Evolutionary conservation across 148 eudicot species (phyloP).

Genomic region (Fagopyrum tataricum): DNA sequence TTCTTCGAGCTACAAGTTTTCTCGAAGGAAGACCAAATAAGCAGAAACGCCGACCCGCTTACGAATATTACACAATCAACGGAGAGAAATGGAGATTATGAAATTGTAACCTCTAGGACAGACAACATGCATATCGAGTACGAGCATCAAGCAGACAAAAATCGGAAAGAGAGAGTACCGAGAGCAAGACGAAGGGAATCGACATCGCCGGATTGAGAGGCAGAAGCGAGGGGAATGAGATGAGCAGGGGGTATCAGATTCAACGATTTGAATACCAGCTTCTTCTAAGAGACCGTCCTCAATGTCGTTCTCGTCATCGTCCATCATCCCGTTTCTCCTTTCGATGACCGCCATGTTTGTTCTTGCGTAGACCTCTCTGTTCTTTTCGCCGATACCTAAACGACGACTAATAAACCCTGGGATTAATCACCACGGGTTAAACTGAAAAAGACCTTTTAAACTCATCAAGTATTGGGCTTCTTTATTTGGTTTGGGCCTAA

Average conservation of each 20-base stretch:
- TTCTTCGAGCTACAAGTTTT: too few relatives aligned
- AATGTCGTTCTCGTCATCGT: slow-evolving; percentile 50
- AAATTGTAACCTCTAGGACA: not conserved
- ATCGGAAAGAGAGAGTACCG: slow-evolving; percentile 23
- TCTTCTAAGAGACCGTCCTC: slow-evolving; percentile 43
- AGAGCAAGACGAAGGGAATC: slow-evolving; percentile 61
- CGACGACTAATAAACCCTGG: not conserved
- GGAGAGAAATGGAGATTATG: not conserved
- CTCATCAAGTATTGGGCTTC: not conserved
- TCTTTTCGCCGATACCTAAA: slow-evolving; percentile 1
- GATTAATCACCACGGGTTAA: not conserved
- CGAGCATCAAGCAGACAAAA: not conserved
- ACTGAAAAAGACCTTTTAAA: not conserved
- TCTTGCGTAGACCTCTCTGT: not conserved
- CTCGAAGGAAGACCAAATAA: too few relatives aligned
- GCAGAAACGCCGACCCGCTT: too few relatives aligned
- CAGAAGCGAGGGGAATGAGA: slow-evolving; percentile 53
- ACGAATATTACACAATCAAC: too few relatives aligned
- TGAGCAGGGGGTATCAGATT: slow-evolving; percentile 53
- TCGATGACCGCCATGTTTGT: slow-evolving; percentile 57
- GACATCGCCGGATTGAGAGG: slow-evolving; percentile 50
- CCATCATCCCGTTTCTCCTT: slow-evolving; percentile 46
- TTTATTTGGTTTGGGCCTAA: not conserved
- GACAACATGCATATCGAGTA: not conserved
- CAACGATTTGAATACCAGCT: slow-evolving; percentile 25